phyloP scores from a whole-genome alignment of 331 rosid genomes.

The Malus hybrid region DNA sequence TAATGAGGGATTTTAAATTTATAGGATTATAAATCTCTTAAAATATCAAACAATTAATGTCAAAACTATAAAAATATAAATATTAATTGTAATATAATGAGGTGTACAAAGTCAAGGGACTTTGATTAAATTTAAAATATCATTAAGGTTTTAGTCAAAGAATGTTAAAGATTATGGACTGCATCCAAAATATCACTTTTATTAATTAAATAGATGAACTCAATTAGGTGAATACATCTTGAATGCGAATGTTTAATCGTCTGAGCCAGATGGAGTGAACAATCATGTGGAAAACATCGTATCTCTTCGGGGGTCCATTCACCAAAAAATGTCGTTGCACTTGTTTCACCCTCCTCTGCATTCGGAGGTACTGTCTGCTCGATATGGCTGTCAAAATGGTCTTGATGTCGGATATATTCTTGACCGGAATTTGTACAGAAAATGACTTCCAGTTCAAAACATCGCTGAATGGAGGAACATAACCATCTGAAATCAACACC shows the following conservation, averaged over 20 bases:
- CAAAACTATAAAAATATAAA: too few relatives aligned
- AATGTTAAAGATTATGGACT: too few relatives aligned
- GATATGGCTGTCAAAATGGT: constrained; percentile 40
- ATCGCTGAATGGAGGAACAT: constrained; percentile 43
- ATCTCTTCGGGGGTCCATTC: constrained; percentile 40
- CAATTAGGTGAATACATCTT: neutral
- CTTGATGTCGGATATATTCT: constrained; percentile 34
- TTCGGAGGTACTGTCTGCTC: constrained; percentile 28
- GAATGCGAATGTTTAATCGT: constrained; percentile 34
- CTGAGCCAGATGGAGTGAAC: constrained; percentile 56
- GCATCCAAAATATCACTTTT: too few relatives aligned
- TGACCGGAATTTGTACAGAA: constrained; percentile 32
- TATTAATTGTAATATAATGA: too few relatives aligned
- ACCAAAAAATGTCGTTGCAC: constrained; percentile 51
- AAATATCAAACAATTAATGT: too few relatives aligned
- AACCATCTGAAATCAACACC: constrained; percentile 37
- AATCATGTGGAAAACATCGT: constrained; percentile 42
- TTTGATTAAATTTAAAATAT: too few relatives aligned
- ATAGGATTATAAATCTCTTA: too few relatives aligned
- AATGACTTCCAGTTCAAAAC: constrained; percentile 41
- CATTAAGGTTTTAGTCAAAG: too few relatives aligned
- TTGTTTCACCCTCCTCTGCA: constrained; percentile 33
- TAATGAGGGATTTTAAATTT: too few relatives aligned
- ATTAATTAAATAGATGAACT: too few relatives aligned
- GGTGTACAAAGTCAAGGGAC: too few relatives aligned